Conservation (phyloP, 140 eudicot species). For the Flaveria floridana region DNA sequence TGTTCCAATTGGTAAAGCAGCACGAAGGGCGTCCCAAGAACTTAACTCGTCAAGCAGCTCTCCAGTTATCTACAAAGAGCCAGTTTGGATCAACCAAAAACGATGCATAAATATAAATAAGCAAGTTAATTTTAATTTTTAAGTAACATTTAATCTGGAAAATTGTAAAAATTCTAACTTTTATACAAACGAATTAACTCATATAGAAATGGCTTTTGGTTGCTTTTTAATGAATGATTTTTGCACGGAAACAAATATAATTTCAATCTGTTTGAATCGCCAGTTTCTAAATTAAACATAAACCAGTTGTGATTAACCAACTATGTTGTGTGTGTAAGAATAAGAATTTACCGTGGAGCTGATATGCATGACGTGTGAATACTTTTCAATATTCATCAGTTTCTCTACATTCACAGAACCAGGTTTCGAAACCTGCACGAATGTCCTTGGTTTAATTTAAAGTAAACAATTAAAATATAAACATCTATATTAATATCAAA, state of each 20-base stretch:
- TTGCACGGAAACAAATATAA: neutral
- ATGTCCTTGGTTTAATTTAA: slow-evolving; percentile 13
- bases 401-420: slow-evolving; percentile 94
- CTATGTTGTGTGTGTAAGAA: slow-evolving; percentile 12
- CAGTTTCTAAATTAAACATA: slow-evolving; percentile 7
- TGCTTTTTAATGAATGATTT: neutral
- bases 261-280: neutral
- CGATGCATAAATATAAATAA: neutral
- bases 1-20: slow-evolving; percentile 98
- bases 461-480: no score
- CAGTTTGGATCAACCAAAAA: neutral
- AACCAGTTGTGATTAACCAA: neutral
- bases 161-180: neutral
- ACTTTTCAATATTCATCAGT: slow-evolving; percentile 89
- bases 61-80: slow-evolving; percentile 73
- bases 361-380: slow-evolving; percentile 99
- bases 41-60: slow-evolving; percentile 71
- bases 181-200: neutral
- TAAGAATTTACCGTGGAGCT: slow-evolving; percentile 83
- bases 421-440: slow-evolving; percentile 79
- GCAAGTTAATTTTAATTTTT: neutral
- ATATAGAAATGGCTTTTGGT: neutral
- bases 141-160: neutral
- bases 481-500: no score
- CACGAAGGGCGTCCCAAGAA: slow-evolving; percentile 96